Evolutionary conservation across 345 rosid species (phyloP).

Genomic region (Rhodamnia rubescens): DNA sequence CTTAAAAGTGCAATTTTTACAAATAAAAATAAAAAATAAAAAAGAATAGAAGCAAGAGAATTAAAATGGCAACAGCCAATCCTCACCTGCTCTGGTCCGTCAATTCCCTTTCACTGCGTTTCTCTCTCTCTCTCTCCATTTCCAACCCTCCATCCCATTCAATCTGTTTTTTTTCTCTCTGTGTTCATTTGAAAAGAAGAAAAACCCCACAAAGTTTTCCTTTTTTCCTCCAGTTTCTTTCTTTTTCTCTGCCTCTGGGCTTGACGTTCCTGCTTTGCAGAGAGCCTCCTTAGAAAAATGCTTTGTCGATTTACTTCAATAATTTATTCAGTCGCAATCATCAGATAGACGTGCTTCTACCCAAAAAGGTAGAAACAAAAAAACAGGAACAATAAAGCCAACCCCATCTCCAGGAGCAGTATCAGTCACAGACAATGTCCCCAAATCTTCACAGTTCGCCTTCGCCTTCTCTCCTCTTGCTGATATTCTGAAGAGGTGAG

Average conservation of each 20-base stretch:
- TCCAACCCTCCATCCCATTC: not conserved
- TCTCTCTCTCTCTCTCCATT: not conserved
- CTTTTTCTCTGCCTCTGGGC: not conserved
- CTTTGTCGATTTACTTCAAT: not conserved
- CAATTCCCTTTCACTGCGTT: not conserved
- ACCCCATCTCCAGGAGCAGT: not conserved
- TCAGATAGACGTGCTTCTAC: not conserved
- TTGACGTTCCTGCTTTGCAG: not conserved
- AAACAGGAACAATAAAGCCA: not conserved
- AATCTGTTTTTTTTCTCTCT: not conserved
- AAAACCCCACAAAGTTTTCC: not conserved
- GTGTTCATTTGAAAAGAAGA: not conserved
- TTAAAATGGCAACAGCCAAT: not conserved
- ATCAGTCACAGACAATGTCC: not conserved
- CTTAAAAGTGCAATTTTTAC: not conserved
- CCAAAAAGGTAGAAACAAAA: not conserved
- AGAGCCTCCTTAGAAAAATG: not conserved
- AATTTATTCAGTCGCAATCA: not conserved
- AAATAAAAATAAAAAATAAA: not conserved
- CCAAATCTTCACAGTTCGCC: not conserved
- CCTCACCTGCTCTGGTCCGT: not conserved
- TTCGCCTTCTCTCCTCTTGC: not conserved
- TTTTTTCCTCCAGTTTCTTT: not conserved
- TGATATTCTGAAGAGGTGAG: not conserved
- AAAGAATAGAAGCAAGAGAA: no score